Conservation (phyloP, 1,284 basidiomycete species). For the Mycosarcoma maydis region DNA sequence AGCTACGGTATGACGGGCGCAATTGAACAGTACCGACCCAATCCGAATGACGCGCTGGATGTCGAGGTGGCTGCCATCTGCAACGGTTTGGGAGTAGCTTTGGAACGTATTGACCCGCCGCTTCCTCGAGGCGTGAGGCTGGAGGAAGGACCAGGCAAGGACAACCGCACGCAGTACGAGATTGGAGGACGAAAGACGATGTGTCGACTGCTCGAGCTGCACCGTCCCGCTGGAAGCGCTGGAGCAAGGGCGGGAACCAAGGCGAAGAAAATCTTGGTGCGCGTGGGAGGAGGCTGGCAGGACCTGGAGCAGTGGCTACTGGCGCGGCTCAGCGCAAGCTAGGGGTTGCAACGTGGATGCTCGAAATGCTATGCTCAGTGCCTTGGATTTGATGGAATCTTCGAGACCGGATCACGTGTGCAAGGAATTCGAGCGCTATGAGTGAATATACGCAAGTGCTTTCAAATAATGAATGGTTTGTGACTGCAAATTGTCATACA, state of each 20-base stretch:
- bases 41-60: constrained; percentile 81
- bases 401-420: too few relatives aligned
- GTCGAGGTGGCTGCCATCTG: constrained; percentile 78
- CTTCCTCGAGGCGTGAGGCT: constrained; percentile 72
- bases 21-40: constrained; percentile 74
- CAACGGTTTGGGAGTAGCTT: constrained; percentile 77
- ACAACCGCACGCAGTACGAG: constrained; percentile 82
- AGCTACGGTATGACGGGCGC: constrained; percentile 31
- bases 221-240: constrained; percentile 63
- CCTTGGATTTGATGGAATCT: neutral
- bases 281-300: constrained; percentile 76
- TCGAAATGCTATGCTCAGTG: neutral
- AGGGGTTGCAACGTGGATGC: neutral
- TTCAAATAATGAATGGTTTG: too few relatives aligned
- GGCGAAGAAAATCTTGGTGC: constrained; percentile 59
- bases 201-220: constrained; percentile 79
- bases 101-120: constrained; percentile 82
- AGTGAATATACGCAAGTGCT: too few relatives aligned
- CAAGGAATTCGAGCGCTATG: too few relatives aligned
- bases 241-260: constrained; percentile 51
- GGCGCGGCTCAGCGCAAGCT: constrained; percentile 29
- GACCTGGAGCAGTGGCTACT: constrained; percentile 80
- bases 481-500: constrained; percentile 13
- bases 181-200: constrained; percentile 75
- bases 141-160: constrained; percentile 75